These are phyloP conservation scores for Rhodofomes roseus DNA, from an alignment of 1,284 basidiomycete genomes.

Conservation along the genomic window DNA sequence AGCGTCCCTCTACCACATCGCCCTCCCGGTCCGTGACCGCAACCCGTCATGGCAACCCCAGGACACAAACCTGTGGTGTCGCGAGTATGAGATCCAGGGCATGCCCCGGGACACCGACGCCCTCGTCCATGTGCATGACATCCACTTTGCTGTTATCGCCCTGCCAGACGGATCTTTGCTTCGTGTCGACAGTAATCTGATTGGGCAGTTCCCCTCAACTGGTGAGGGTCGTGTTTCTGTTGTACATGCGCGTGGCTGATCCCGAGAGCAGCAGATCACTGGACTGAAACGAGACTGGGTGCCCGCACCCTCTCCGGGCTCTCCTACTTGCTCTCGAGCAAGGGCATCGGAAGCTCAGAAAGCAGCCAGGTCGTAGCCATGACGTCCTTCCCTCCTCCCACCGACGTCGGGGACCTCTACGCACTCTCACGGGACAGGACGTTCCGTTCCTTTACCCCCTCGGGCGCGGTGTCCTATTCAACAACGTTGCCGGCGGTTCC, in stretches of 20 bases:
- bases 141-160: conserved; percentile 65
- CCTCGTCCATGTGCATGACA: conserved; percentile 68
- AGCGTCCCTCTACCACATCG: conserved; percentile 76
- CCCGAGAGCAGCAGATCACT: conserved; percentile 43
- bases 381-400: conserved; percentile 65
- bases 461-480: conserved; percentile 64
- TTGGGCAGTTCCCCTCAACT: not conserved
- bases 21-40: conserved; percentile 56
- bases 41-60: conserved; percentile 54
- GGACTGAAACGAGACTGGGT: conserved; percentile 63
- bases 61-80: conserved; percentile 52
- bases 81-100: conserved; percentile 58
- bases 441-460: conserved; percentile 78
- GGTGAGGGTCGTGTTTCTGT: conserved; percentile 7
- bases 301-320: conserved; percentile 58
- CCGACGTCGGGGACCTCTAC: conserved; percentile 71
- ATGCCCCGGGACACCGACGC: conserved; percentile 39
- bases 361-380: conserved; percentile 62
- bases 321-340: conserved; percentile 59
- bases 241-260: not conserved
- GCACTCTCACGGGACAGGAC: conserved; percentile 87
- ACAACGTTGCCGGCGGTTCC: conserved; percentile 42
- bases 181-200: conserved; percentile 60
- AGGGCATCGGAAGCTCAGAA: conserved; percentile 41
- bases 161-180: conserved; percentile 69